Evolutionary conservation across 2,329 filamentous ascomycete species (phyloP), one percentile per base, ranked within the genome.

Genomic region (Botrytis pseudocinerea): DNA sequence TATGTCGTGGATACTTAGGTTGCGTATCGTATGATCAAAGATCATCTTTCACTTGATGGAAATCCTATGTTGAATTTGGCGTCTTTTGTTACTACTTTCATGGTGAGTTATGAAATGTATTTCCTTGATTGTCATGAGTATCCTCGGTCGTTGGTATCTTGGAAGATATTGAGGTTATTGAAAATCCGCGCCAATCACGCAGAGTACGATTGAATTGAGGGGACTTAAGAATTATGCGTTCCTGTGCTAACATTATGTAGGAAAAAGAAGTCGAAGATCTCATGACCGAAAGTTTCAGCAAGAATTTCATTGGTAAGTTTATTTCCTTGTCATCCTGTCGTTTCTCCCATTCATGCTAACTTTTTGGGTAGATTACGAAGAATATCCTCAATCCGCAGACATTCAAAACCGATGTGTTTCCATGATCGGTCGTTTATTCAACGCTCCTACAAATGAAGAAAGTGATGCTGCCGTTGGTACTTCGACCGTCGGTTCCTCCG

Each of bases 21-120:
- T 70, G 95, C 95, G n/a, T 97, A 98, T 83, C 91, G 94, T 66
- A 92, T 98, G 93, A 98, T 98, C 86, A 95, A 94, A 85, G 95
- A 98, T 82, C 93, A 97, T 80, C 86, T 98, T 76, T 96, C 93
- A 76, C 86, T 98, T 70, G 95, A 98, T 81, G 94, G 94, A 72
- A 97, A 95, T 78, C 94, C 94, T 14, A 95, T 94, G 87, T 87
- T 97, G 76, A 93, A 92, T 82, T 84, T 98, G 79, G 95, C 95
- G 44, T 95, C 92, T 54, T 98, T 98, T 80, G 94, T 97, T 77
- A 97, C 95, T 1, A 98, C 95, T 0, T 98, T 97, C 85, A 98
- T 97, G 94, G 92, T 93, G 85, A 78, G 84, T 68, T 12, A 35
- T 59, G 6, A 44, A 54, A 63, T 10, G 18, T 2, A 3, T 20